These are phyloP conservation scores for Cicer cuneatum DNA, from an alignment of 306 rosid species.

Conservation along the genomic window DNA sequence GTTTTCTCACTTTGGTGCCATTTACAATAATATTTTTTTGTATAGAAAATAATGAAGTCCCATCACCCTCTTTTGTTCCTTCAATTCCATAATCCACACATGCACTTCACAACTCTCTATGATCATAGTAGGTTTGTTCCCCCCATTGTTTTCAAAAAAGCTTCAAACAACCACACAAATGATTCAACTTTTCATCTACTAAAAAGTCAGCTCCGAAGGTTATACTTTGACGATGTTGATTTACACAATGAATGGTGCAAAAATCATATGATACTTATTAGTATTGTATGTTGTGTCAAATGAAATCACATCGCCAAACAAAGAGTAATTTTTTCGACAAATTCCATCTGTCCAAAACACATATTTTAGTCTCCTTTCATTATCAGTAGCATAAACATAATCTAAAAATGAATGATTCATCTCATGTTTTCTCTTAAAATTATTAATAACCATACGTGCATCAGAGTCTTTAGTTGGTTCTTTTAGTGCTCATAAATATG, in stretches of 20 bases:
- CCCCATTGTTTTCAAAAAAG: conserved; percentile 12
- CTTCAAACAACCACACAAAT: background rate
- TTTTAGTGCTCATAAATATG: no score
- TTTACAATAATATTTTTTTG: background rate
- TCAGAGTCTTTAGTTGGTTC: no score
- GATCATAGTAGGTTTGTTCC: background rate
- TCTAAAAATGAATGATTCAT: background rate
- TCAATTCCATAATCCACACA: no score
- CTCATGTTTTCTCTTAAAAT: background rate
- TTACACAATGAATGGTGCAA: background rate
- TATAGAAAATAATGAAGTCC: background rate
- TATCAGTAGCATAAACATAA: no score
- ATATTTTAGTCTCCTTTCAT: no score
- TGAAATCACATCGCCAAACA: background rate
- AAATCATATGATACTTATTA: background rate
- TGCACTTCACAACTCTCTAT: background rate
- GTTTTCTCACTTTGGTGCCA: background rate
- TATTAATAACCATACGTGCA: background rate
- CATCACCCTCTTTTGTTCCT: background rate
- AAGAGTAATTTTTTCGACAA: background rate
- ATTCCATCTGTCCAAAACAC: no score
- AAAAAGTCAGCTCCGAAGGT: background rate
- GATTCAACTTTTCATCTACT: background rate
- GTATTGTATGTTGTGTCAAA: background rate
- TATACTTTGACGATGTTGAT: background rate